A percentile compares a stretch with the other conserved stretches of the same genome.
phyloP scores from a whole-genome alignment of 2,329 filamentous ascomycete genomes.

The Hypoxylon sp. region DNA sequence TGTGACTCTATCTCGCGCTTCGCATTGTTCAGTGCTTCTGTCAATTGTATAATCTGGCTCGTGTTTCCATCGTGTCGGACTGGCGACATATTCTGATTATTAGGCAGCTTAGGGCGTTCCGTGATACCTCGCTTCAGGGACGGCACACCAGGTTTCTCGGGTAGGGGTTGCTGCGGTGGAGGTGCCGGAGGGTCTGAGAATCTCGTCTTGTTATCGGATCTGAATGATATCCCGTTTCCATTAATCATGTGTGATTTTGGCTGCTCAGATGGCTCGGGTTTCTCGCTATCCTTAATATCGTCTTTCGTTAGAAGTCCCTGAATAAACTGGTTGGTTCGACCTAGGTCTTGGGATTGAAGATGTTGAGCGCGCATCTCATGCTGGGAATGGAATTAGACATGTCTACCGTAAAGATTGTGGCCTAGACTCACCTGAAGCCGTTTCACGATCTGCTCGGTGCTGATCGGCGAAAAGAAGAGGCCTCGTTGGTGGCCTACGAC shows the following conservation, averaged over 20 bases:
- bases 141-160: constrained; percentile 88
- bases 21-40: constrained; percentile 85
- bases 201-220: constrained; percentile 82
- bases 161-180: constrained; percentile 91
- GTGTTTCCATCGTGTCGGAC: constrained; percentile 69
- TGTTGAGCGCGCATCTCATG: constrained; percentile 91
- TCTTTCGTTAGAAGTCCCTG: constrained; percentile 82
- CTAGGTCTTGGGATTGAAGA: constrained; percentile 88
- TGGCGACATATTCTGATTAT: constrained; percentile 68
- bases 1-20: constrained; percentile 92
- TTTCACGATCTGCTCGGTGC: constrained; percentile 95
- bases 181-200: constrained; percentile 96
- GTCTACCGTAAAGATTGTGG: background rate
- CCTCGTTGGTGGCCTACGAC: constrained; percentile 81
- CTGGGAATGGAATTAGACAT: constrained; percentile 63
- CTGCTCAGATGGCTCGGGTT: constrained; percentile 63
- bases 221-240: constrained; percentile 68
- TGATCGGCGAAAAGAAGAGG: constrained; percentile 89
- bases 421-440: constrained; percentile 76
- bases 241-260: constrained; percentile 65
- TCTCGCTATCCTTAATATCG: constrained; percentile 71
- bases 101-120: constrained; percentile 76
- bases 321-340: constrained; percentile 85
- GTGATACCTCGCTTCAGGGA: constrained; percentile 82
- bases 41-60: constrained; percentile 85